Percentiles rank a stretch among this genome's conserved stretches.
Conservation (phyloP, 2,329 filamentous ascomycete species). For the Gliomastix tumulicola region DNA sequence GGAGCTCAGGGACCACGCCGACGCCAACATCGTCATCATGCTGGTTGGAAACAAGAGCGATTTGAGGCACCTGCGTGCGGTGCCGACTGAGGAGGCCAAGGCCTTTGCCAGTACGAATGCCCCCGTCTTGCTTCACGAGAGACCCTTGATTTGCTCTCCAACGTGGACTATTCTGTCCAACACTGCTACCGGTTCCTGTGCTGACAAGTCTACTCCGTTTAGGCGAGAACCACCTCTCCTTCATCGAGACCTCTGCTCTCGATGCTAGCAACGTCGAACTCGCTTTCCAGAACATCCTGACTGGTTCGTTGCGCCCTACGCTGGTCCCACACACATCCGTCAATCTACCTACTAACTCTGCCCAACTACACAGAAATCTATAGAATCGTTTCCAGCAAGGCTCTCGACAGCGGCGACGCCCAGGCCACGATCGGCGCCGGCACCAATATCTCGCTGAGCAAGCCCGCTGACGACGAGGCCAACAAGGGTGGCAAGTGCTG, state of each 20-base stretch:
- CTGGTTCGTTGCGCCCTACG: conserved; percentile 69
- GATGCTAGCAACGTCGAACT: conserved; percentile 99
- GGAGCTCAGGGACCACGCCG: conserved; percentile 94
- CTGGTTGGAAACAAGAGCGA: conserved; percentile 99
- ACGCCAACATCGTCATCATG: conserved; percentile 99
- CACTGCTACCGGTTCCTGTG: no score
- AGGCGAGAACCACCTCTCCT: conserved; percentile 98
- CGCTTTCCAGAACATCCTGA: conserved; percentile 98
- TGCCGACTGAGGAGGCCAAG: conserved; percentile 97
- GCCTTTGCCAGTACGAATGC: conserved; percentile 85
- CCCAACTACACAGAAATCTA: conserved; percentile 76
- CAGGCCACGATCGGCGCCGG: conserved; percentile 75
- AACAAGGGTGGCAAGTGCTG: conserved; percentile 79
- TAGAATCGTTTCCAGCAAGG: conserved; percentile 97
- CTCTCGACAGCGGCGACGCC: conserved; percentile 81
- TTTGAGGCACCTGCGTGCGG: conserved; percentile 95
- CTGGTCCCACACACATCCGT: no score
- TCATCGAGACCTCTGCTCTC: conserved; percentile 98
- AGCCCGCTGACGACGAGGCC: conserved; percentile 68
- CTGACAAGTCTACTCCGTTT: no score
- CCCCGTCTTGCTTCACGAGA: neutral
- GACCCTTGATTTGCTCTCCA: neutral
- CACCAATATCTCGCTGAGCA: conserved; percentile 80
- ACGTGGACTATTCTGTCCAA: no score
- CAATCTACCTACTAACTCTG: conserved; percentile 8